A percentile compares a stretch with the other conserved stretches of the same genome.
phyloP scores from a whole-genome alignment of 2,329 filamentous ascomycete species.

The Penicillium sp. region DNA sequence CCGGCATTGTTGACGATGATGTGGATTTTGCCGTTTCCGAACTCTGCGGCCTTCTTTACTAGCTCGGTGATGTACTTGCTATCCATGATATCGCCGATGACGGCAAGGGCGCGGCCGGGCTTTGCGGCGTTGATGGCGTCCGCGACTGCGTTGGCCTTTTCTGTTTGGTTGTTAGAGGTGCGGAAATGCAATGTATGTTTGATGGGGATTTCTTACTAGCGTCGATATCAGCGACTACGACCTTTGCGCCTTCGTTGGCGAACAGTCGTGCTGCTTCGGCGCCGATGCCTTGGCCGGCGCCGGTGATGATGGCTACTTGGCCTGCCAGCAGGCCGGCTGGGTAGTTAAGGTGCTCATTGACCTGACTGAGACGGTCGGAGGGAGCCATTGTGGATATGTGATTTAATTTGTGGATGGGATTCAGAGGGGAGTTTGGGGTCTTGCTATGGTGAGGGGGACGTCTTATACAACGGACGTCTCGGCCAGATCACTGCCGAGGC shows the following conservation, averaged over 20 bases:
- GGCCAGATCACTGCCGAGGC: conserved; percentile 22
- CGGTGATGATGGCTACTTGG: conserved; percentile 85
- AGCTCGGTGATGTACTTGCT: conserved; percentile 67
- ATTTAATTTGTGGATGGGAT: conserved; percentile 1
- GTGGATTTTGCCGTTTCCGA: conserved; percentile 84
- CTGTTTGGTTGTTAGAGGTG: conserved; percentile 41
- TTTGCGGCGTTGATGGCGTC: conserved; percentile 66
- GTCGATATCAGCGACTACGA: conserved; percentile 82
- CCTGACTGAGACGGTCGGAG: conserved; percentile 64
- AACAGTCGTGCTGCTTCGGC: conserved; percentile 80
- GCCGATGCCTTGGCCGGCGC: conserved; percentile 82
- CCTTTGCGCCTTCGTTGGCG: conserved; percentile 82
- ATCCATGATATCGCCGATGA: conserved; percentile 74
- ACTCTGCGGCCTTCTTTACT: conserved; percentile 72
- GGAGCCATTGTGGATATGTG: conserved; percentile 39
- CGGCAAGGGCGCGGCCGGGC: conserved; percentile 65
- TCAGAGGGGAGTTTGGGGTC: neutral
- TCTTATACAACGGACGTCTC: conserved; percentile 8
- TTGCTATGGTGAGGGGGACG: conserved; percentile 14
- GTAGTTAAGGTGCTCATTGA: conserved; percentile 77
- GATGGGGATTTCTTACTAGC: conserved; percentile 49
- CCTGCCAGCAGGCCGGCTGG: conserved; percentile 74
- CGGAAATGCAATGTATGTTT: neutral
- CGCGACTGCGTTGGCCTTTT: conserved; percentile 67
- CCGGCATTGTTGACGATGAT: conserved; percentile 90